Evolutionary conservation across 768 basidiomycete species (phyloP).

Genomic region (Tulasnella sp.): DNA sequence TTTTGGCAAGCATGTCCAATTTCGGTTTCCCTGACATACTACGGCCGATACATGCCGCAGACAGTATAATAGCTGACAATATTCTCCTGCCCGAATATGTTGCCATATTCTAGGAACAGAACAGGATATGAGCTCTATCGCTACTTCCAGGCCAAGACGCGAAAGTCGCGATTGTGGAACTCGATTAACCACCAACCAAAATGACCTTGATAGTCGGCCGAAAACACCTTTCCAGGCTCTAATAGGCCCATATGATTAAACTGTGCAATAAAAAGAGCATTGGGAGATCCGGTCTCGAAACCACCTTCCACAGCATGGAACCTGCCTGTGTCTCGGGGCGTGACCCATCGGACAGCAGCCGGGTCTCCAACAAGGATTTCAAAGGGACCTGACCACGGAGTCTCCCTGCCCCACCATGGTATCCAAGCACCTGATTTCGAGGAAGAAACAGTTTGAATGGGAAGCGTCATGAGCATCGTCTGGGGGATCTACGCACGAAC

Average conservation of each 20-base stretch:
- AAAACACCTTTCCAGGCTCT: neutral
- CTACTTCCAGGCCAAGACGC: neutral
- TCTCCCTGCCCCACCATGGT: neutral
- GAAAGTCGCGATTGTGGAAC: neutral
- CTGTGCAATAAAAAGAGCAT: neutral
- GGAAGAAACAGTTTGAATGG: neutral
- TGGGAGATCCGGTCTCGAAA: neutral
- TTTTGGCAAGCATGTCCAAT: too few species aligned
- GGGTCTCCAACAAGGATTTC: neutral
- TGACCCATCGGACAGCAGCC: neutral
- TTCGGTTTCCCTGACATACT: too few species aligned
- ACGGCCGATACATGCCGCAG: too few species aligned
- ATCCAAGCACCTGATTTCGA: neutral
- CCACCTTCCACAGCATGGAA: neutral
- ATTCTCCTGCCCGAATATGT: too few species aligned
- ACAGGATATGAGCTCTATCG: neutral
- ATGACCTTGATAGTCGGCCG: neutral
- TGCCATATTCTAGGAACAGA: too few species aligned
- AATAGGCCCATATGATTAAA: neutral
- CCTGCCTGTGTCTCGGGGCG: neutral
- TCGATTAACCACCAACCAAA: neutral
- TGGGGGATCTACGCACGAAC: too few species aligned
- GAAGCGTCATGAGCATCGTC: neutral
- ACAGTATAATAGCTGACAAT: too few species aligned
- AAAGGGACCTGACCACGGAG: neutral